Conservation (phyloP, 2,329 filamentous ascomycete genomes). For the Plenodomus biglobosus region DNA sequence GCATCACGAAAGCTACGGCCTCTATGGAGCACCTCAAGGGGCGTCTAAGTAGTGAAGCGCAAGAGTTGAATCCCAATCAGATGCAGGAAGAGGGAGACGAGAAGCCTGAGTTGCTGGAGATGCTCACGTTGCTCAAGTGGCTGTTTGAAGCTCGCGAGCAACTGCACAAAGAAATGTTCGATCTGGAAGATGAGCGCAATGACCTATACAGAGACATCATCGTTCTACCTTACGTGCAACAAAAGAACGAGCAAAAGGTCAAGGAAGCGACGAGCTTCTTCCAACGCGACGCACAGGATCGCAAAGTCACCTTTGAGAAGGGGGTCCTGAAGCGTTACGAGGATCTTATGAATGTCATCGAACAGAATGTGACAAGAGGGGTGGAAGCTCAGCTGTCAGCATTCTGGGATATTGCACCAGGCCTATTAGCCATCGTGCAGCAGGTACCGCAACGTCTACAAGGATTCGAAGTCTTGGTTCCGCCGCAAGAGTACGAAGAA, state of each 20-base stretch:
- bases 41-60: slow-evolving; percentile 72
- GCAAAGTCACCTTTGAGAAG: slow-evolving; percentile 69
- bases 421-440: slow-evolving; percentile 74
- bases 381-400: slow-evolving; percentile 90
- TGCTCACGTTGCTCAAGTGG: slow-evolving; percentile 94
- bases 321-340: slow-evolving; percentile 73
- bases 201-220: slow-evolving; percentile 84
- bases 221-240: slow-evolving; percentile 74
- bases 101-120: slow-evolving; percentile 89
- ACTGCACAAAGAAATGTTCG: slow-evolving; percentile 81
- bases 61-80: slow-evolving; percentile 70
- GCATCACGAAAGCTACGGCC: slow-evolving; percentile 71
- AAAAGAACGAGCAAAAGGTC: slow-evolving; percentile 75
- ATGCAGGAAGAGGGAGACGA: slow-evolving; percentile 95
- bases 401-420: slow-evolving; percentile 97
- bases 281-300: slow-evolving; percentile 70
- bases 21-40: slow-evolving; percentile 76
- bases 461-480: slow-evolving; percentile 74
- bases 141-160: slow-evolving; percentile 92
- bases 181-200: slow-evolving; percentile 81
- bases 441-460: slow-evolving; percentile 67
- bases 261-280: slow-evolving; percentile 82
- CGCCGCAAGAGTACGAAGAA: slow-evolving; percentile 76
- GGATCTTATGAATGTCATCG: slow-evolving; percentile 76
- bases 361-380: slow-evolving; percentile 81